Conservation (phyloP, 768 basidiomycete genomes). For the Boletus tomentosulus region DNA sequence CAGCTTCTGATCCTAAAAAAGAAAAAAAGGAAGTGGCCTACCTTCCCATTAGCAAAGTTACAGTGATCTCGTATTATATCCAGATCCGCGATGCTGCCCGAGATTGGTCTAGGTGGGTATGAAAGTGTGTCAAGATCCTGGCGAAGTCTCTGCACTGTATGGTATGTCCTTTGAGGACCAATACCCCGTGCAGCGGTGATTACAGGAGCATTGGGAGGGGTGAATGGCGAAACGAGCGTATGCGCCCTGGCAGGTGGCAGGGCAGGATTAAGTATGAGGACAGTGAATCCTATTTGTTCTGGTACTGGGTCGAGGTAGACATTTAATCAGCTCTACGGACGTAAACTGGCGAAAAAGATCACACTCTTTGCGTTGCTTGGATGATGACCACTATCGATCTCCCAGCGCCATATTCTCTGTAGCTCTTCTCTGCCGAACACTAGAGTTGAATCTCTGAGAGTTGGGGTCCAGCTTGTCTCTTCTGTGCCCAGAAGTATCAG, state of each 20-base stretch:
- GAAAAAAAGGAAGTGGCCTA: slow-evolving; percentile 20
- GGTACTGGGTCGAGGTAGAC: not conserved
- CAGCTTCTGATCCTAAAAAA: not conserved
- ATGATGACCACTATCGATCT: slow-evolving; percentile 85
- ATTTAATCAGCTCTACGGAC: not conserved
- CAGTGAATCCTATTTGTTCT: not conserved
- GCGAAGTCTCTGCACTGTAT: slow-evolving; percentile 50
- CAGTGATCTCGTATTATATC: slow-evolving; percentile 85
- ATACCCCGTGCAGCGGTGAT: slow-evolving; percentile 51
- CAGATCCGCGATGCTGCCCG: slow-evolving; percentile 82
- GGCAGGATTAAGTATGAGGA: not conserved
- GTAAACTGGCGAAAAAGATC: not conserved
- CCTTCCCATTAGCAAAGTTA: slow-evolving; percentile 69
- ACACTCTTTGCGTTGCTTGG: slow-evolving; percentile 54
- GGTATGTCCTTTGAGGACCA: slow-evolving; percentile 72
- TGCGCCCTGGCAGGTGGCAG: not conserved
- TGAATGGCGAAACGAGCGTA: slow-evolving; percentile 41
- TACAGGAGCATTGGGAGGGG: slow-evolving; percentile 32
- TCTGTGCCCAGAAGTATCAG: slow-evolving; percentile 41
- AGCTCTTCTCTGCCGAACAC: slow-evolving; percentile 69
- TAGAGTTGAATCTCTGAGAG: slow-evolving; percentile 54
- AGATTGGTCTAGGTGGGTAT: slow-evolving; percentile 57
- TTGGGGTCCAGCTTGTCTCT: slow-evolving; percentile 35
- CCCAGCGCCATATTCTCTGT: slow-evolving; percentile 90
- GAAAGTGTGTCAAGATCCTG: slow-evolving; percentile 43